Conservation (phyloP, 2,329 filamentous ascomycete species). For the Anthostomella pinea region DNA sequence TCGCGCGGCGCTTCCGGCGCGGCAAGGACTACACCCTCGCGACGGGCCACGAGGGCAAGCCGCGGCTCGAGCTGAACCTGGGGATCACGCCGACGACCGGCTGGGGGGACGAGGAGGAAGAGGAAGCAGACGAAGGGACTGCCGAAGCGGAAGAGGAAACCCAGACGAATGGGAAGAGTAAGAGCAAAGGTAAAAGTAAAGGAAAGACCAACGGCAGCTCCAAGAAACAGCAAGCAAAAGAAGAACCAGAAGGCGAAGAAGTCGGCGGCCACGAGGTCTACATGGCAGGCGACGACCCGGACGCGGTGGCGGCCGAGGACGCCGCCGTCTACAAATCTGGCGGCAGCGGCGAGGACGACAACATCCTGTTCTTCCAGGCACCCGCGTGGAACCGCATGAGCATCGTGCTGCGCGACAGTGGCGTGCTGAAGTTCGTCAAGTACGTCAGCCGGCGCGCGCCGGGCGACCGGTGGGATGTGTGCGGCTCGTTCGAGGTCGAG, state of each 20-base stretch:
- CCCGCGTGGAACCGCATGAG: constrained; percentile 85
- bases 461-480: constrained; percentile 91
- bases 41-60: constrained; percentile 73
- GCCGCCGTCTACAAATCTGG: constrained; percentile 84
- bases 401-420: constrained; percentile 83
- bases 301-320: constrained; percentile 56
- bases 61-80: constrained; percentile 82
- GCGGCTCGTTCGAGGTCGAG: constrained; percentile 72
- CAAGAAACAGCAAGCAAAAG: constrained; percentile 28
- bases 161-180: constrained; percentile 23
- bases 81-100: constrained; percentile 80
- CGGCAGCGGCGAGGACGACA: constrained; percentile 74
- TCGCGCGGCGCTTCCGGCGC: constrained; percentile 83
- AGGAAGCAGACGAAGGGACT: constrained; percentile 42
- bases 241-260: constrained; percentile 41
- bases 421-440: constrained; percentile 90
- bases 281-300: constrained; percentile 87
- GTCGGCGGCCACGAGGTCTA: constrained; percentile 84
- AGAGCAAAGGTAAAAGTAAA: too few species aligned
- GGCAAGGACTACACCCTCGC: constrained; percentile 92
- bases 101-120: constrained; percentile 64
- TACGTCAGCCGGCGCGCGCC: constrained; percentile 81
- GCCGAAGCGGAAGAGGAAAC: constrained; percentile 33
- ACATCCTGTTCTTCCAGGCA: constrained; percentile 62
- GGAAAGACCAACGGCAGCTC: constrained; percentile 31